Conservation (phyloP, 148 eudicot genomes). For the Chenopodium formosanum region DNA sequence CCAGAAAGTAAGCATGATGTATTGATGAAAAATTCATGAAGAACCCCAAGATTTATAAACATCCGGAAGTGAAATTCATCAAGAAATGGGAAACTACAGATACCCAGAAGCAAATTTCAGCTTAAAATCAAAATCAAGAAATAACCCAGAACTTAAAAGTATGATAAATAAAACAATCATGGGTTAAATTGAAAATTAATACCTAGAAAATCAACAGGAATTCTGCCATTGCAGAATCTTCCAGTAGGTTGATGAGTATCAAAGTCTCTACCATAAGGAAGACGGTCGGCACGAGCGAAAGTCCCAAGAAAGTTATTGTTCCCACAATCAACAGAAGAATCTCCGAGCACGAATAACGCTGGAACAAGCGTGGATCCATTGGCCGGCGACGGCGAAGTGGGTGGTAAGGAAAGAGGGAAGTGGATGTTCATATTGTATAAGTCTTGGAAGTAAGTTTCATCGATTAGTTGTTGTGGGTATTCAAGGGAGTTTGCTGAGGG, state of each 20-base stretch:
- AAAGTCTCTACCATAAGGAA: conserved; percentile 86
- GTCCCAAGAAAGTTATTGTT: conserved; percentile 89
- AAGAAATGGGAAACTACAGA: neutral
- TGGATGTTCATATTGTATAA: conserved; percentile 20
- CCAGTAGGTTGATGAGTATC: conserved; percentile 86
- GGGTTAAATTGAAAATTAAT: neutral
- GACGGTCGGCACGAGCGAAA: conserved; percentile 83
- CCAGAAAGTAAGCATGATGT: neutral
- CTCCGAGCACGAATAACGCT: conserved; percentile 78
- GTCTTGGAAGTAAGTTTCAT: conserved; percentile 27
- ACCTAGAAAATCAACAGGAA: conserved; percentile 93
- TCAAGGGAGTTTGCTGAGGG: conserved; percentile 19
- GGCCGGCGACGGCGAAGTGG: conserved; percentile 3
- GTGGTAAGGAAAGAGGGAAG: conserved; percentile 7
- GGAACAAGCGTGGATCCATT: conserved; percentile 35
- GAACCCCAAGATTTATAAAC: neutral
- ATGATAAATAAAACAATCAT: neutral
- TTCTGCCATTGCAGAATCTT: conserved; percentile 81
- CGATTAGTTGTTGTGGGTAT: conserved; percentile 34
- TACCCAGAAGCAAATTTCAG: conserved; percentile 7
- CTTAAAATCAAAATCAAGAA: conserved; percentile 9
- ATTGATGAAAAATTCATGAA: neutral
- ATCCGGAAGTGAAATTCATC: neutral
- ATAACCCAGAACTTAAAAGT: neutral
- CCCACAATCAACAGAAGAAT: conserved; percentile 86